These are phyloP conservation scores for Globisporangium splendens DNA, from an alignment of 352 stramenopile species.

Conservation along the genomic window DNA sequence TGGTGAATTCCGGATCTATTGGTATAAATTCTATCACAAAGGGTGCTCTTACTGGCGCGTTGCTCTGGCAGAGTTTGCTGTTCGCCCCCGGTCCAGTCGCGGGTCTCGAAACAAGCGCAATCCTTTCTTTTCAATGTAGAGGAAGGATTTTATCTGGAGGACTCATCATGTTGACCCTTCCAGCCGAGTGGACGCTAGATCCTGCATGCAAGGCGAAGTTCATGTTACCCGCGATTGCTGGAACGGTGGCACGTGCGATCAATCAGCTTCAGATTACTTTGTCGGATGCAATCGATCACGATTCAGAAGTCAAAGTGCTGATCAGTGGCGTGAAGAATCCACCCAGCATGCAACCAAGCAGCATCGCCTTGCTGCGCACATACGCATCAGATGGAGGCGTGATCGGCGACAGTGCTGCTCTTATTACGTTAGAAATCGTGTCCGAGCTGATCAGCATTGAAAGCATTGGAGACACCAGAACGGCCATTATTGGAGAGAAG, in stretches of 20 bases:
- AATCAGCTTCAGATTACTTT: constrained; percentile 37
- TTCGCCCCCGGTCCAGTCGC: constrained; percentile 50
- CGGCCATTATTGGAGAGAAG: constrained; percentile 40
- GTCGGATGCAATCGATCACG: constrained; percentile 33
- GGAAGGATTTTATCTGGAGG: constrained; percentile 34
- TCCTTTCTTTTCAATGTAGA: constrained; percentile 33
- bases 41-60: constrained; percentile 30
- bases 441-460: constrained; percentile 35
- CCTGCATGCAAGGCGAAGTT: constrained; percentile 31
- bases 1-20: constrained; percentile 39
- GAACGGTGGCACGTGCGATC: constrained; percentile 20
- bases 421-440: constrained; percentile 33
- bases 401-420: constrained; percentile 33
- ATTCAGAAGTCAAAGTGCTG: constrained; percentile 29
- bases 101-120: constrained; percentile 36
- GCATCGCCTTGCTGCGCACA: constrained; percentile 20
- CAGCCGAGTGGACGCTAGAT: constrained; percentile 39
- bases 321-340: constrained; percentile 48
- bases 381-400: constrained; percentile 39
- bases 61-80: constrained; percentile 43
- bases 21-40: constrained; percentile 28
- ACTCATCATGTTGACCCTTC: constrained; percentile 34
- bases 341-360: constrained; percentile 24
- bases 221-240: constrained; percentile 26
- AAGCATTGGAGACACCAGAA: constrained; percentile 38